Conservation (phyloP, 2,329 filamentous ascomycete species). For the Cordyceps tenuipes region DNA sequence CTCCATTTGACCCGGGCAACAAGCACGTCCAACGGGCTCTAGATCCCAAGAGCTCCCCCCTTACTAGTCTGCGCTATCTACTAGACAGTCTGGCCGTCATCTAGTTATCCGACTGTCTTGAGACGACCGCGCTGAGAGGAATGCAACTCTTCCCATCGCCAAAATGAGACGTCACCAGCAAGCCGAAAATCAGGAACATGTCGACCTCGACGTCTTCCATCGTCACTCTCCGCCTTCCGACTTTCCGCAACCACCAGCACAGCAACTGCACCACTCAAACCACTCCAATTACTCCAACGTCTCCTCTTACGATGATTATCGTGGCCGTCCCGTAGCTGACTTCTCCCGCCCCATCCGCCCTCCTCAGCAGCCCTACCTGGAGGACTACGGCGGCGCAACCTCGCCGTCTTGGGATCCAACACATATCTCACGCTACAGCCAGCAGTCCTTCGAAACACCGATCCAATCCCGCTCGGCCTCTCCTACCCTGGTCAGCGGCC, state of each 20-base stretch:
- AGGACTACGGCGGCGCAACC: slow-evolving; percentile 18
- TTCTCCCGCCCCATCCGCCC: slow-evolving; percentile 15
- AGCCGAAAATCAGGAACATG: slow-evolving; percentile 9
- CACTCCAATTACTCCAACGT: slow-evolving; percentile 19
- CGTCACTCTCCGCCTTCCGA: slow-evolving; percentile 8
- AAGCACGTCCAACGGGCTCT: not conserved
- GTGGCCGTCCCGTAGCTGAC: slow-evolving; percentile 21
- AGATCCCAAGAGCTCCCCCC: not conserved
- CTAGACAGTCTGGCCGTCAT: not conserved
- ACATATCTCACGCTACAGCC: slow-evolving; percentile 14
- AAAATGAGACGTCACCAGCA: slow-evolving; percentile 12
- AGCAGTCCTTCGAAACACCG: slow-evolving; percentile 15
- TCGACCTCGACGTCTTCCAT: slow-evolving; percentile 13
- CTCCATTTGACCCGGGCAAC: not conserved
- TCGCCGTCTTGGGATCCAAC: slow-evolving; percentile 13
- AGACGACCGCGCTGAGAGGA: slow-evolving; percentile 1
- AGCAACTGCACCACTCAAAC: slow-evolving; percentile 20
- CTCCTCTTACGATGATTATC: slow-evolving; percentile 22
- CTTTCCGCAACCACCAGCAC: slow-evolving; percentile 8
- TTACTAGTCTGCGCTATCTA: slow-evolving; percentile 5
- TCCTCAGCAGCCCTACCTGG: slow-evolving; percentile 15
- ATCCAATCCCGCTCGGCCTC: slow-evolving; percentile 20
- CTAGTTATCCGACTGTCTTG: slow-evolving; percentile 7
- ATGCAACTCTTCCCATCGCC: slow-evolving; percentile 6
- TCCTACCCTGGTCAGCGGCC: slow-evolving; percentile 22